phyloP scores from a whole-genome alignment of 1,139 yeast species.

The Pichia sp. region DNA sequence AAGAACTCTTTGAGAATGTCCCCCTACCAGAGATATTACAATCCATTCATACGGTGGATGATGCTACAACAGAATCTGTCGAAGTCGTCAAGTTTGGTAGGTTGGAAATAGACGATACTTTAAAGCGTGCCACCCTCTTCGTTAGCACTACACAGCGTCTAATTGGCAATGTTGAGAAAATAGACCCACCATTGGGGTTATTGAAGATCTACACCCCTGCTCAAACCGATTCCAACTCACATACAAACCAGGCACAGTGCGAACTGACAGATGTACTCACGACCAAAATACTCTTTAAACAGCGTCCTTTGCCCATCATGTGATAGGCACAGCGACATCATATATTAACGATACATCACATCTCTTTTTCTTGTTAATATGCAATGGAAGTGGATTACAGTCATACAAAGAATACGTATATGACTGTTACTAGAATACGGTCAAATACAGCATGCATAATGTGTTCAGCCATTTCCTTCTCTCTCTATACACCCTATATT shows the following conservation, averaged over 20 bases:
- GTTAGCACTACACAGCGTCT: conserved; percentile 64
- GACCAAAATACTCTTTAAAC: conserved; percentile 51
- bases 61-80: conserved; percentile 10
- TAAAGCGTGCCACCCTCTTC: conserved; percentile 44
- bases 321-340: too few relatives aligned
- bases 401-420: too few relatives aligned
- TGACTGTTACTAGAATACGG: too few relatives aligned
- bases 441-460: too few relatives aligned
- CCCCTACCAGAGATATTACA: conserved; percentile 15
- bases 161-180: conserved; percentile 46
- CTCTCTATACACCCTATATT: too few relatives aligned
- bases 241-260: conserved; percentile 40
- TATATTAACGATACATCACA: too few relatives aligned
- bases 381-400: too few relatives aligned
- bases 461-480: too few relatives aligned
- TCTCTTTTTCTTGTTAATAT: too few relatives aligned
- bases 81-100: conserved; percentile 54
- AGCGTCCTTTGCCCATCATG: conserved; percentile 72
- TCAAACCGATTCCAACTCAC: conserved; percentile 14
- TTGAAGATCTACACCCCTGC: conserved; percentile 34
- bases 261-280: conserved; percentile 52
- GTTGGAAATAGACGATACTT: conserved; percentile 43
- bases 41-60: conserved; percentile 11
- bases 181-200: conserved; percentile 58
- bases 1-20: conserved; percentile 23